phyloP scores from a whole-genome alignment of 768 basidiomycete species.

The Crassisporium funariophilum region DNA sequence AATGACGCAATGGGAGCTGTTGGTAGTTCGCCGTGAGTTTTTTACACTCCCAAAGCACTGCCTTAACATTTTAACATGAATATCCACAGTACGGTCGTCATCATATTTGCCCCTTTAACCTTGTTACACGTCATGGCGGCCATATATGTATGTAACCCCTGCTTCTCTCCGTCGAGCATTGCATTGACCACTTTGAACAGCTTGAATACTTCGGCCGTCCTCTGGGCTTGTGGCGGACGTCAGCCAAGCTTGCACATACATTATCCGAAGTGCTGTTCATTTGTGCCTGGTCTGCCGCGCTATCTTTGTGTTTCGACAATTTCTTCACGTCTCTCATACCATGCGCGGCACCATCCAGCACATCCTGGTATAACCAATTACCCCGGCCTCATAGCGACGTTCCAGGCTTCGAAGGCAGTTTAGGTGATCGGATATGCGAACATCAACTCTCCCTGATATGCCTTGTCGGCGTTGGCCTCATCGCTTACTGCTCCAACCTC shows the following conservation, averaged over 20 bases:
- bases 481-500: conserved; percentile 83
- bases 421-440: conserved; percentile 68
- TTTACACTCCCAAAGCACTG: neutral
- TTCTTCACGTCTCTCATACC: conserved; percentile 86
- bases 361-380: conserved; percentile 75
- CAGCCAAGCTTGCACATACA: conserved; percentile 83
- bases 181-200: conserved; percentile 38
- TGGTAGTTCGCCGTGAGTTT: conserved; percentile 77
- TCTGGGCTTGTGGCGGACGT: conserved; percentile 89
- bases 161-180: neutral
- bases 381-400: conserved; percentile 51
- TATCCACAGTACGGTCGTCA: conserved; percentile 67
- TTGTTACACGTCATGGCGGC: conserved; percentile 84
- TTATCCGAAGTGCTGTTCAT: conserved; percentile 88
- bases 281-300: conserved; percentile 90
- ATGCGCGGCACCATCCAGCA: conserved; percentile 61
- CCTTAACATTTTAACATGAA: conserved; percentile 2
- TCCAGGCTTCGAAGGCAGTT: conserved; percentile 42
- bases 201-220: conserved; percentile 93
- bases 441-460: conserved; percentile 77
- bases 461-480: conserved; percentile 73
- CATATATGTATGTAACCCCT: conserved; percentile 66
- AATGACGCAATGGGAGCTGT: conserved; percentile 65
- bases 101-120: conserved; percentile 84
- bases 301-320: conserved; percentile 89